phyloP scores from a whole-genome alignment of 2,329 filamentous ascomycete genomes.

The Aphanoascus verrucosus region DNA sequence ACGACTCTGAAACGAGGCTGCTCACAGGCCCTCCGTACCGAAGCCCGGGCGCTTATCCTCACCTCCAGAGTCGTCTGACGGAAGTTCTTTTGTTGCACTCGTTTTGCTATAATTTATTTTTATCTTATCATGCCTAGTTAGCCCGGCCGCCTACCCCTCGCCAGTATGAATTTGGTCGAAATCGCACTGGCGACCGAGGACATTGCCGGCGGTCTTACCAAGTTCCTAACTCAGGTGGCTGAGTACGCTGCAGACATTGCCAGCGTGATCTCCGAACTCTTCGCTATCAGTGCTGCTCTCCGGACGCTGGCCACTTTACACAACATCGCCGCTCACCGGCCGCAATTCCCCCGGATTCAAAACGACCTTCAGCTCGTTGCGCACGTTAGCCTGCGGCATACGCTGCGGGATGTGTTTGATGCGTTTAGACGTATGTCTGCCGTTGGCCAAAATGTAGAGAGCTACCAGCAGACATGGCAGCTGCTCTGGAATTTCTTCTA shows the following conservation, averaged over 20 bases:
- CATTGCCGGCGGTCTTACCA: slow-evolving; percentile 41
- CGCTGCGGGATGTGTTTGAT: slow-evolving; percentile 41
- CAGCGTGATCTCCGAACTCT: slow-evolving; percentile 44
- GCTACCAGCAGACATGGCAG: slow-evolving; percentile 43
- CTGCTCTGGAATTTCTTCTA: slow-evolving; percentile 39
- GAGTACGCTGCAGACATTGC: slow-evolving; percentile 45
- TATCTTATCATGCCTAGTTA: slow-evolving; percentile 5
- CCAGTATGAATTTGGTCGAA: slow-evolving; percentile 31
- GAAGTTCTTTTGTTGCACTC: too few relatives aligned
- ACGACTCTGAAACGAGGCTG: too few relatives aligned
- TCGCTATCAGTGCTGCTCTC: slow-evolving; percentile 43
- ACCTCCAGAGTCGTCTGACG: too few relatives aligned
- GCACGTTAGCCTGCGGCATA: slow-evolving; percentile 41
- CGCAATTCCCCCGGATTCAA: slow-evolving; percentile 32
- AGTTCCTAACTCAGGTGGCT: slow-evolving; percentile 42
- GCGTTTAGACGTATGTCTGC: slow-evolving; percentile 35
- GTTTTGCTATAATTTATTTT: background rate
- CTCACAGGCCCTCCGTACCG: background rate
- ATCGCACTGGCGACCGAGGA: slow-evolving; percentile 43
- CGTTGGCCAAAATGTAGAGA: background rate
- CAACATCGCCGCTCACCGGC: slow-evolving; percentile 28
- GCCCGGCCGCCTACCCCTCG: background rate
- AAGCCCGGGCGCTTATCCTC: background rate
- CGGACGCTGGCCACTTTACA: slow-evolving; percentile 39
- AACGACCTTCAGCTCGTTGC: slow-evolving; percentile 40